These are phyloP conservation scores for Leccinum sublutescens DNA, from an alignment of 768 basidiomycete species.

Conservation along the genomic window DNA sequence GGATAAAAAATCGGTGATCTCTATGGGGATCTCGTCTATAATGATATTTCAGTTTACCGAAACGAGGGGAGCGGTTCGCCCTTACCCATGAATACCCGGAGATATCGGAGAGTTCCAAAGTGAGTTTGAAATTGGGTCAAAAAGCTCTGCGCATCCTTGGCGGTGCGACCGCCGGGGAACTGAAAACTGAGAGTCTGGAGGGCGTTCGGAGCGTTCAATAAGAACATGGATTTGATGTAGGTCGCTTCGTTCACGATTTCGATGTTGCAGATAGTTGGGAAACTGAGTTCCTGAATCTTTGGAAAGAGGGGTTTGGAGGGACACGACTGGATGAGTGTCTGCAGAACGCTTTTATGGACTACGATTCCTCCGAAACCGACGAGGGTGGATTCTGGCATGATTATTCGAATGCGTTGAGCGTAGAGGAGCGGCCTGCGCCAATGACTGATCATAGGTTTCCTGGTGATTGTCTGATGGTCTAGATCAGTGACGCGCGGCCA, in stretches of 20 bases:
- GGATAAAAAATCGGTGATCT: constrained; percentile 16
- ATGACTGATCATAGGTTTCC: constrained; percentile 10
- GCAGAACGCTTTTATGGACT: constrained; percentile 17
- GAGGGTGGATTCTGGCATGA: constrained; percentile 8
- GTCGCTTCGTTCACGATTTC: constrained; percentile 10
- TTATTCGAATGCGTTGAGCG: constrained; percentile 16
- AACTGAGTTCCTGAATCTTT: constrained; percentile 24
- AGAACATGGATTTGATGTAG: constrained; percentile 13
- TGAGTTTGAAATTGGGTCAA: constrained; percentile 9
- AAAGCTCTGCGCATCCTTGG: constrained; percentile 15
- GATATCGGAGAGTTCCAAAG: constrained; percentile 13
- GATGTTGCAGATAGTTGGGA: constrained; percentile 19
- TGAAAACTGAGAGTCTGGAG: constrained; percentile 15
- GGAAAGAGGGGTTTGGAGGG: constrained; percentile 20
- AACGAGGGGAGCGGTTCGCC: not conserved
- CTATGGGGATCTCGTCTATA: constrained; percentile 12
- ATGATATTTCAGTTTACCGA: not conserved
- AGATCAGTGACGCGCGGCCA: not conserved
- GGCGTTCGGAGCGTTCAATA: constrained; percentile 3
- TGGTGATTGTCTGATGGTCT: constrained; percentile 13
- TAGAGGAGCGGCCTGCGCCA: constrained; percentile 22
- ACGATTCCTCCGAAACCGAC: constrained; percentile 12
- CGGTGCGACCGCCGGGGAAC: constrained; percentile 14
- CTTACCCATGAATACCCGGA: constrained; percentile 21
- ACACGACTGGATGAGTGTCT: constrained; percentile 20